These are phyloP conservation scores for Elaeis guineensis DNA, from an alignment of 176 grass and related monocot species.

Conservation along the genomic window DNA sequence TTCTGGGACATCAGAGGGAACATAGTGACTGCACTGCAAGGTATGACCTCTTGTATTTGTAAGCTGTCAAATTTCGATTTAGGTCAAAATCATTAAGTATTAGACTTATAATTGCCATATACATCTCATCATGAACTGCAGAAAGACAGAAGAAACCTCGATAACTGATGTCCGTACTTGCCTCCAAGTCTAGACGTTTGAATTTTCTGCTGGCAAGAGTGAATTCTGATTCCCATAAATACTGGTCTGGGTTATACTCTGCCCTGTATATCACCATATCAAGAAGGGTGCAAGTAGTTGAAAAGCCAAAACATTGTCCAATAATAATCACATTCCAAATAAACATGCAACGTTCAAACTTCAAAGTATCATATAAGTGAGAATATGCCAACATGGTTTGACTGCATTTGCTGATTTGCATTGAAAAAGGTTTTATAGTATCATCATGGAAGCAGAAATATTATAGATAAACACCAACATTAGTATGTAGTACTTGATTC, in stretches of 20 bases:
- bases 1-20: slow-evolving; percentile 74
- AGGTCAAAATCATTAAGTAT: slow-evolving; percentile 11
- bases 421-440: too few species aligned
- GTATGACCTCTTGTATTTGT: slow-evolving; percentile 75
- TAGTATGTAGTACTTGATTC: too few species aligned
- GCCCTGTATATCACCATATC: slow-evolving; percentile 49
- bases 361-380: too few species aligned
- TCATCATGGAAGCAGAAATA: too few species aligned
- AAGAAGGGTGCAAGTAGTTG: not conserved
- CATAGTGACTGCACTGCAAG: slow-evolving; percentile 97
- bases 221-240: slow-evolving; percentile 96
- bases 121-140: slow-evolving; percentile 17
- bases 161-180: slow-evolving; percentile 72
- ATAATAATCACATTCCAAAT: too few species aligned
- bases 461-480: too few species aligned
- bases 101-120: not conserved
- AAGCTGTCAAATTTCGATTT: slow-evolving; percentile 40
- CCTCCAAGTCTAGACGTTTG: slow-evolving; percentile 96
- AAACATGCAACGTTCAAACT: too few species aligned
- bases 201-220: slow-evolving; percentile 88
- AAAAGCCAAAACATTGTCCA: not conserved
- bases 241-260: slow-evolving; percentile 97
- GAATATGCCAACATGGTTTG: too few species aligned
- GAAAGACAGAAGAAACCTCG: slow-evolving; percentile 28
- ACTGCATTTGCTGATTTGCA: too few species aligned